Conservation (phyloP, 2,329 filamentous ascomycete species). For the Basipetospora chlamydospora region DNA sequence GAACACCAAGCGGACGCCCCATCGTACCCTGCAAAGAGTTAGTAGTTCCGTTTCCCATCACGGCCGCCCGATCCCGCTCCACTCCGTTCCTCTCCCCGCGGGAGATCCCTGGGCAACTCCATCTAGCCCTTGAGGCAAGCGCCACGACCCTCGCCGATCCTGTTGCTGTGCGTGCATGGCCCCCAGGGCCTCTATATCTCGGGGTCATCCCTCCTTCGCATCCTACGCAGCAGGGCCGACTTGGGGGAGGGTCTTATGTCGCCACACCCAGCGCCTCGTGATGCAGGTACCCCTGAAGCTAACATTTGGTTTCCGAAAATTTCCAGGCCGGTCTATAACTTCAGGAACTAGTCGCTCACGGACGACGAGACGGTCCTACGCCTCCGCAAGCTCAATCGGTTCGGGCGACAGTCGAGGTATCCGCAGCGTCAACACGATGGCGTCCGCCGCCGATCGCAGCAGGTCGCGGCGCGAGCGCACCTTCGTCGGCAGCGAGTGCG, state of each 20-base stretch:
- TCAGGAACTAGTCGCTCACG: too few relatives aligned
- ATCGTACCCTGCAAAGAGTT: constrained; percentile 27
- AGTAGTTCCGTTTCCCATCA: constrained; percentile 9
- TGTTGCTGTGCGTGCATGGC: too few relatives aligned
- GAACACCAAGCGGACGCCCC: constrained; percentile 14
- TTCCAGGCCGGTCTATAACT: too few relatives aligned
- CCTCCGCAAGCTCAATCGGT: background rate
- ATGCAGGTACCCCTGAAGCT: too few relatives aligned
- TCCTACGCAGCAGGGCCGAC: too few relatives aligned
- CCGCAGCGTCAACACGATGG: constrained; percentile 15
- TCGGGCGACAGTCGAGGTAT: constrained; percentile 1
- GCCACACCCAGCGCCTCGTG: too few relatives aligned
- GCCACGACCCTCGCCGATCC: too few relatives aligned
- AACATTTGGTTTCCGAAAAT: background rate
- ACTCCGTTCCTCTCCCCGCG: background rate
- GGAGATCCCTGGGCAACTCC: background rate
- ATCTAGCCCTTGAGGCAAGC: background rate
- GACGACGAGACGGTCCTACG: background rate
- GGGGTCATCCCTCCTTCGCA: too few relatives aligned
- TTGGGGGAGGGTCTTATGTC: too few relatives aligned
- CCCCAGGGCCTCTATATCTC: too few relatives aligned
- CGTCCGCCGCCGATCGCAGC: constrained; percentile 48
- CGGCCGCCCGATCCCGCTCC: background rate
- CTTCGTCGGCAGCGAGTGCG: constrained; percentile 88
- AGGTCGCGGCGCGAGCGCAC: constrained; percentile 79